A percentile compares a stretch with the other conserved stretches of the same genome.
Evolutionary conservation across 495 filamentous ascomycete genomes (phyloP).

Genomic region (Aspergillus campestris): DNA sequence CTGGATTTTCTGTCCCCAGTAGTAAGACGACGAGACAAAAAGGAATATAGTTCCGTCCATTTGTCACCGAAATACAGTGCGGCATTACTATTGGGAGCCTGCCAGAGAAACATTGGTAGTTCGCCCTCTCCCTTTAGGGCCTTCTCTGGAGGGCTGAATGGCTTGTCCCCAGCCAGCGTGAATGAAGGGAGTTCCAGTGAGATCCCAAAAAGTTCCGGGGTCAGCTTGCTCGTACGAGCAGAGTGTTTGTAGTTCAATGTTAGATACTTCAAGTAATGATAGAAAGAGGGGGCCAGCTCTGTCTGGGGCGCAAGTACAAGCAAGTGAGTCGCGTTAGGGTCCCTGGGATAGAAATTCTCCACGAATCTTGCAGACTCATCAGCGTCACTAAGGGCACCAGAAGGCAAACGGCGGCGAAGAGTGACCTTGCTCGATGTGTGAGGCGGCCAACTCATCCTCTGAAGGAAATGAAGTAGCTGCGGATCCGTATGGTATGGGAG

Average conservation of each 20-base stretch:
- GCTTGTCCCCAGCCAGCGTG: slow-evolving; percentile 45
- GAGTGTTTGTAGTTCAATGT: slow-evolving; percentile 70
- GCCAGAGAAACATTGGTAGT: slow-evolving; percentile 63
- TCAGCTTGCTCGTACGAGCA: slow-evolving; percentile 28
- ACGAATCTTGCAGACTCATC: slow-evolving; percentile 61
- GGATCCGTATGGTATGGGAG: slow-evolving; percentile 58
- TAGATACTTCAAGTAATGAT: slow-evolving; percentile 70
- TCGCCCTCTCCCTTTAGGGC: slow-evolving; percentile 13
- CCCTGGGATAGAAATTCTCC: slow-evolving; percentile 72
- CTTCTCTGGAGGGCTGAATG: slow-evolving; percentile 42
- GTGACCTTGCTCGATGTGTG: slow-evolving; percentile 40
- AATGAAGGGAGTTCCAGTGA: slow-evolving; percentile 63
- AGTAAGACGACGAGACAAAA: slow-evolving; percentile 51
- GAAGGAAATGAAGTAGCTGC: slow-evolving; percentile 50
- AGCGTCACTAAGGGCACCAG: slow-evolving; percentile 44
- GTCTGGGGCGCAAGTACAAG: slow-evolving; percentile 68
- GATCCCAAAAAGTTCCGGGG: slow-evolving; percentile 56
- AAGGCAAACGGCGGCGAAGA: slow-evolving; percentile 62
- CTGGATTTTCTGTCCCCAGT: slow-evolving; percentile 32
- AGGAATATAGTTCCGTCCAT: slow-evolving; percentile 73
- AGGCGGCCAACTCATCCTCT: slow-evolving; percentile 57
- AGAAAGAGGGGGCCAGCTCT: slow-evolving; percentile 67
- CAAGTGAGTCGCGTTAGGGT: slow-evolving; percentile 55
- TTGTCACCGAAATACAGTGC: slow-evolving; percentile 73
- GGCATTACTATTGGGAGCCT: slow-evolving; percentile 72